Evolutionary conservation across 768 basidiomycete genomes (phyloP), one percentile per base, ranked within the genome.

Genomic region (Phaeotremella skinneri): DNA sequence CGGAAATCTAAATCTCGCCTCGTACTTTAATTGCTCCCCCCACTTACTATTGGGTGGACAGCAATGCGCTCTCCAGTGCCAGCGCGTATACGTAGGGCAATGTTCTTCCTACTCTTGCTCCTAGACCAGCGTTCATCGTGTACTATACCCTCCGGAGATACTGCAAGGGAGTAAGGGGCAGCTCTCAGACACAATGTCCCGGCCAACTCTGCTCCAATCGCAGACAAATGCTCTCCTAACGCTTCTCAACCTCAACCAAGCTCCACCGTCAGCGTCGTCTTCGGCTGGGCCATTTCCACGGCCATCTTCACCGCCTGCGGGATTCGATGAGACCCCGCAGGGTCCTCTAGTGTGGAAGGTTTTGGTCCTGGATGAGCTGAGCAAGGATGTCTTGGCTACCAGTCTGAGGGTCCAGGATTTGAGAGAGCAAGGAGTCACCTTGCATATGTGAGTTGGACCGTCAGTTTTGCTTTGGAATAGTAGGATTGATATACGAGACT

Each of bases 281-380:
- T 64, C 64, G 23, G 42, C 69, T 2, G 73, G 80, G 25, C 76
- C 77, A 16, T 82, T 82, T 60, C 72, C 79, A 9, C 56, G 68
- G 27, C 64, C 73, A 17, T 52, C 67, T 17, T 64, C 70, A 2
- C 61, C 71, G 1, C 31, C 63, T 17, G 50, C 47, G 9, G 55
- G 59, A 1, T 55, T 64, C 34, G 64, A 70, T 17, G 26, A 81
- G 82, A 13, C 55, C 7, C 32, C 66, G 4, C 59, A 67, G 37
- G 85, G 83, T 0, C 89, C 91, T 29, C 85, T 91, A 4, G 86
- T 96, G 3, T 99, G 96, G 94, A 99, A 99, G 78, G 86, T 98
- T 14, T 80, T 99, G 9, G 87, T 99, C 1, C 81, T 99, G 55
- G 96, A 99, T 77, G 91, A 96, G 71, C 84, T 88, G 67, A 94